A percentile compares a stretch with the other conserved stretches of the same genome.
Conservation (phyloP, 495 filamentous ascomycete species). For the Lasiosphaeria miniovina region DNA sequence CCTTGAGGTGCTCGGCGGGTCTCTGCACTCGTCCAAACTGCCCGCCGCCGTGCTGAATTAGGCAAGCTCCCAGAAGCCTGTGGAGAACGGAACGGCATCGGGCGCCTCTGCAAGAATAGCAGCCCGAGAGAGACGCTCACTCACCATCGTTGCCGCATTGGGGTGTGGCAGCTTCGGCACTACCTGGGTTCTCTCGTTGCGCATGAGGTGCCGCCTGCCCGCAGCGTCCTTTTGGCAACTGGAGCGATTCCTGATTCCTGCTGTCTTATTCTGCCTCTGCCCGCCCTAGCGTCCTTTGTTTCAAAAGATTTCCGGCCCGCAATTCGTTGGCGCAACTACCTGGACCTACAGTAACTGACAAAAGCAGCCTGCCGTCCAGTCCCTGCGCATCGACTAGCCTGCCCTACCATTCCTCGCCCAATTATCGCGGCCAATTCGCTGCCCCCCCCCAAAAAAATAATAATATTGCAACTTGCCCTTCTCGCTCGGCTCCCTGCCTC, state of each 20-base stretch:
- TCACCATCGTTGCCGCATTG: conserved; percentile 1
- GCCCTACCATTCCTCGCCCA: conserved; percentile 6
- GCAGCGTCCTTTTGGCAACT: conserved; percentile 7
- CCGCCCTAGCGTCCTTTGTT: conserved; percentile 14
- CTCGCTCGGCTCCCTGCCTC: conserved; percentile 10
- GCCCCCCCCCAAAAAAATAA: not conserved
- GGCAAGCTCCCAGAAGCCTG: too few relatives aligned
- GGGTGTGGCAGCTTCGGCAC: not conserved
- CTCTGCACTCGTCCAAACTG: too few relatives aligned
- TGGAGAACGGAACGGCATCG: too few relatives aligned
- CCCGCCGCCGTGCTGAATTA: too few relatives aligned
- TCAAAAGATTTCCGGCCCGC: conserved; percentile 14
- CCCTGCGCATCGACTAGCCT: conserved; percentile 14
- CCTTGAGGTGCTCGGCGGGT: too few relatives aligned
- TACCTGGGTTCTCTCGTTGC: conserved; percentile 2
- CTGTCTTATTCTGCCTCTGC: not conserved
- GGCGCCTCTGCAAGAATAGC: not conserved
- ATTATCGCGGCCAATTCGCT: conserved; percentile 7
- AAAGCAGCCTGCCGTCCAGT: conserved; percentile 21
- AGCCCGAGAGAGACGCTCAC: not conserved
- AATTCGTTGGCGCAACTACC: not conserved
- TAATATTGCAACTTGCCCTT: not conserved
- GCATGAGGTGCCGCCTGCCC: conserved; percentile 17
- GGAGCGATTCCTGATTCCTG: conserved; percentile 4
- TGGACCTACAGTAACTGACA: conserved; percentile 9